Base-by-base conservation (phyloP, 768 basidiomycete species). In the Kwoniella heveanensis region DNA sequence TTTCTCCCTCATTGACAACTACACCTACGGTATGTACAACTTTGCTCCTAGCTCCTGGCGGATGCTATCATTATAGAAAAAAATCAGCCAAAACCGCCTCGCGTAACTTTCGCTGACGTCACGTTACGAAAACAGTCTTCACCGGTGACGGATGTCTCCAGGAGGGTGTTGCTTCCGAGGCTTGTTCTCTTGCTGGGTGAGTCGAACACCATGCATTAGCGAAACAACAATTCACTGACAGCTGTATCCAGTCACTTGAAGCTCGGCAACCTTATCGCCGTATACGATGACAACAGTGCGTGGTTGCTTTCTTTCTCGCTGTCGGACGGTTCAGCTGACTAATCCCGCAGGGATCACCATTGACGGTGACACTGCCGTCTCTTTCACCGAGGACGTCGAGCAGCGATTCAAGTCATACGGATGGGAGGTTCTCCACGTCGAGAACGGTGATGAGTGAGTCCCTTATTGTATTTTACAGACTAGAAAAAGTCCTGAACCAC, bases 271-370 rank as follows among this genome's bases (percentile, higher is more conserved):
- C 84, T 97, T 73, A 88, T 97, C 74, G 90, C 90, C 62, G 84
- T 96, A 76, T 96, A 94, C 81, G 94, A 97, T 76, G 92, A 96
- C 82, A 96, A 97, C 83, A 90, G 90, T 92, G 80, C 75, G 89
- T 82, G 22, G 53, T 36, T 9, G 19, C 6, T n/a, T 57, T n/a
- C 13, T 26, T 47, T 26, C 49, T 55, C 24, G 30, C 25, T 56
- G 24, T 25, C 15, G 24, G 27, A 13, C 39, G 26, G 25, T 52
- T 7, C 27, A 25, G 2, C 50, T 64, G 50, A 64, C 26, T 17
- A 60, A 12, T 12, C 10, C 36, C 36, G 6, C 64, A 92, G 90
- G 92, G 80, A 97, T 97, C 80, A 91, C 94, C 67, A 96, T 97
- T 73, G 94, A 97, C 78, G 94, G 94, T 67, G 87, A 92, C 81